Evolutionary conservation across 1,139 yeast species (phyloP), one percentile per base, ranked within the genome.

Genomic region (Taphrina flavorubra): DNA sequence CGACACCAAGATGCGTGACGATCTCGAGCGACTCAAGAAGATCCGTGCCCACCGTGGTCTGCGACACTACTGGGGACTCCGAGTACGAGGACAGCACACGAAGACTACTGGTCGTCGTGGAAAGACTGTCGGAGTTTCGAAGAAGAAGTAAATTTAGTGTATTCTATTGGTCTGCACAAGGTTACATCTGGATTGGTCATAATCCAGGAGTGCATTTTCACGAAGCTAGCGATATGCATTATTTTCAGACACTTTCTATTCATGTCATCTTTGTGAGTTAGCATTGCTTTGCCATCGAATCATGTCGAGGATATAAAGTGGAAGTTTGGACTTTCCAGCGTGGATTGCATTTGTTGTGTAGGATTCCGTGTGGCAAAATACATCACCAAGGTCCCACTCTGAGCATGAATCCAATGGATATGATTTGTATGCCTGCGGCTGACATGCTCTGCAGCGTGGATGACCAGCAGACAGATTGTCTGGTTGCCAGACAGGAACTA

Each of bases 1-100:
- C 84, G 99, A 95, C 86, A 90, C 97, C 81, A 94, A 94, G 87
- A 90, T 94, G 85, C 95, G 99, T 90, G 99, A 94, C 83, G 99
- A 94, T 82, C 87, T 94, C 84, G 99, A 94, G 87, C 94, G 98
- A 88, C 88, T 94, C 84, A 95, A 95, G 96, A 94, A 95, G 87
- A 94, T 95, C 89, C 94, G 98, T 89, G 87, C 98, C 81, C 99
- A 94, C 95, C 90, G 98, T 86, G 99, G 99, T 92, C 90, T 94
- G 84, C 91, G 99, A 89, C 99, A 94, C 88, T 92, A 89, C 95
- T 95, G 98, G 98, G 98, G 98, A 81, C 85, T 89, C 81, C 85
- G 86, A 82, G 88, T 86, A 81, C 69, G 72, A 53, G 72, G 72
- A 56, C 71, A 70, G 89, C 99, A 94, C 87, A 94, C 99, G 88